Base-by-base conservation (phyloP, 2,329 filamentous ascomycete genomes). In the Aspergillus pseudoviridinutans region DNA sequence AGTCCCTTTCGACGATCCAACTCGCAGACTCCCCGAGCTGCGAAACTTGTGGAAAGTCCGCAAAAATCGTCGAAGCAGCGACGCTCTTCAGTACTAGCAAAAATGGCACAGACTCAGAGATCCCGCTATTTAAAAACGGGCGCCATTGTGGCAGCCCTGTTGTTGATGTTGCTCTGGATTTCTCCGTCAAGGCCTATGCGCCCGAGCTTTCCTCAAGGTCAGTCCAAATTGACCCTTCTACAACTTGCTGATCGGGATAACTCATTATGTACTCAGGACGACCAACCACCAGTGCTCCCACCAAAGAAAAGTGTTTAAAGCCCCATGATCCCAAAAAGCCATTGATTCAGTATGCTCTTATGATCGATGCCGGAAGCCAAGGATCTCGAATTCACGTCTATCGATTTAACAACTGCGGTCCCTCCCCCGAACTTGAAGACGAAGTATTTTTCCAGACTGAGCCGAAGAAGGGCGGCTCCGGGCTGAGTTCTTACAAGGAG, bases 361-460 rank as follows among this genome's bases (percentile, higher is more conserved):
- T 99, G 94, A 91, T 99, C 70, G 94, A 99, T 76, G 94, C 94
- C 50, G 94, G 94, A 67, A 97, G 92, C 80, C 97, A 94, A 55
- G 94, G 94, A 60, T 97, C 94, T 59, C 89, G 94, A 67, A 97
- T 99, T 72, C 95, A 99, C 79, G 92, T 97, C 58, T 99, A 97
- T 83, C 90, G 92, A 73, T 99, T 97, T 85, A 97, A 97, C 82
- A 97, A 97, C 80, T 99, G 93, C 79, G 94, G 92, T 12, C 79
- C 91, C 7, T 92, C 92, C n/a, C 94, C 94, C 27, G 92, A 97
- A 78, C 84, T 99, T 52, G 94, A 99, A 78, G 81, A 87, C 71
- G 94, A 99, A 73, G 84, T 90, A 58, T 99, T 99, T 77, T 87
- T 93, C 80, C 92, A 92, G 89, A 97, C 92, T 10, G 87, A 90